A percentile compares a stretch with the other conserved stretches of the same genome.
Conservation (phyloP, 192 early-diverging fungal genomes). For the Phycomyces nitens region DNA sequence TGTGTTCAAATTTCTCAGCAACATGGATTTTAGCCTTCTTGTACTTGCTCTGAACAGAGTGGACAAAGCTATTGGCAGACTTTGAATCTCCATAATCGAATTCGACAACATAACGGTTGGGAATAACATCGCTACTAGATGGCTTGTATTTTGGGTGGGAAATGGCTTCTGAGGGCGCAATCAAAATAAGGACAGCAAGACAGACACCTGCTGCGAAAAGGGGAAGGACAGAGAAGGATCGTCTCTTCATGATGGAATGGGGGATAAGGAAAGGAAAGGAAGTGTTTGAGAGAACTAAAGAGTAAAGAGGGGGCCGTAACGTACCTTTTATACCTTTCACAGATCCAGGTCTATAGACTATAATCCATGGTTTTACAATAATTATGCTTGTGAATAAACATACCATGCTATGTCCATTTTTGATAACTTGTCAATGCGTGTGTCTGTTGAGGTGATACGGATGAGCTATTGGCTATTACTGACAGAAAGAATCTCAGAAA, state of each 20-base stretch:
- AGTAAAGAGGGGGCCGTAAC: too few relatives aligned
- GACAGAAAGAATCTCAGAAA: too few relatives aligned
- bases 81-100: not conserved
- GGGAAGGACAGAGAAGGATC: conserved; percentile 7
- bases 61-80: conserved; percentile 6
- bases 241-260: conserved; percentile 5
- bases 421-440: too few relatives aligned
- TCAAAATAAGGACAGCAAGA: conserved; percentile 8
- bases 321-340: too few relatives aligned
- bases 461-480: too few relatives aligned
- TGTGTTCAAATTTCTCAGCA: conserved; percentile 11
- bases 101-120: conserved; percentile 14
- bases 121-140: not conserved
- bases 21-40: conserved; percentile 2
- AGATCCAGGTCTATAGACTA: too few relatives aligned
- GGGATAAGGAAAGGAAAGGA: not conserved
- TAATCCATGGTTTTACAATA: too few relatives aligned
- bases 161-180: not conserved
- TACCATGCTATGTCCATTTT: too few relatives aligned
- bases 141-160: conserved; percentile 10
- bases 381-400: too few relatives aligned
- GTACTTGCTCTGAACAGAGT: conserved; percentile 5
- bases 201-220: conserved; percentile 14
- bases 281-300: too few relatives aligned
- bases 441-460: too few relatives aligned